Base-by-base conservation (phyloP, 2,329 filamentous ascomycete genomes). In the Trichoderma afroharzianum region DNA sequence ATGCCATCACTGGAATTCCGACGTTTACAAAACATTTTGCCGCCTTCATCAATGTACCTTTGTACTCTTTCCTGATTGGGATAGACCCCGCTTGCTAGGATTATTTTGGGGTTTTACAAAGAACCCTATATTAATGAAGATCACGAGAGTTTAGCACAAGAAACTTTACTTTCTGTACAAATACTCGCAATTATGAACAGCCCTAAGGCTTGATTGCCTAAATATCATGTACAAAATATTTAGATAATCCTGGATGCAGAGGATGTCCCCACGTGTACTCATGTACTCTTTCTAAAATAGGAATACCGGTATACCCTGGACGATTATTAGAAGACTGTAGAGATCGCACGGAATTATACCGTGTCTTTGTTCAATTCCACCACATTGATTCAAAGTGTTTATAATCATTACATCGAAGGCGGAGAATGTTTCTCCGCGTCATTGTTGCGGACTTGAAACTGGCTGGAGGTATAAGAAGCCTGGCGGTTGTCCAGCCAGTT, bases 1-100 rank as follows among this genome's bases (percentile, higher is more conserved):
- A 21, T 63, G 26, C 61, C 18, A 21, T 53, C 47, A 1, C 21
- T 53, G 47, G 5, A 63, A 21, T 39, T 28, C 24, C 47, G 26
- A 50, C 24, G 61, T 6, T 63, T 21, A 63, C 61, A 63, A 63
- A 47, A 33, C 28, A 53, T 30, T 14, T 24, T 53, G 15, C 14
- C 9, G 63, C 14, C 9, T 3, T n/a, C 11, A 26, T 21, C 14
- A 26, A 47, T 63, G 59, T 67, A 57, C 21, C 58, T 18, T 57
- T 57, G 63, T 67, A 67, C 63, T 67, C 63, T 67, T 67, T 67
- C 63, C 47, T 14, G 4, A 57, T 57, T 26, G 6, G 47, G 47
- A 57, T 53, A 24, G 47, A 24, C n/a, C 47, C 47, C 4, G n/a
- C 47, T 24, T 24, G 24, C 47, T 1, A 24, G 11, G 5, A 53